Evolutionary conservation across 2,329 filamentous ascomycete species (phyloP), one percentile per base, ranked within the genome.

Genomic region (Colletotrichum liriopes): DNA sequence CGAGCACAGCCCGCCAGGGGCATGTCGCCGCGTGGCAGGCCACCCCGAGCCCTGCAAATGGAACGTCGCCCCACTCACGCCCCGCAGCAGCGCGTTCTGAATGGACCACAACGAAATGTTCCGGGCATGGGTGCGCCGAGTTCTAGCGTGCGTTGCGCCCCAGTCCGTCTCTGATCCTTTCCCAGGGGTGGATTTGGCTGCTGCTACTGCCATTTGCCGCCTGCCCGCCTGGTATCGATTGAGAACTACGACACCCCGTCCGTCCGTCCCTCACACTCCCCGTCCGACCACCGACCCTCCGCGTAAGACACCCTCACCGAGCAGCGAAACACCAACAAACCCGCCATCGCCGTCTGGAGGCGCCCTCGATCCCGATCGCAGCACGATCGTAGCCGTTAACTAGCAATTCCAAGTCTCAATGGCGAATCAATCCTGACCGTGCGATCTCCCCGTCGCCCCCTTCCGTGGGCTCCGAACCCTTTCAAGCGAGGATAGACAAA

Each of bases 71-170:
- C 68, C 68, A 62, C 64, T 4, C 7, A 4, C 35, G 16, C n/a
- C 55, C 55, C 41, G 26, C 26, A 52, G 29, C 29, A 35, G 43
- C 45, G 49, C 55, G 51, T 47, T 56, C 7, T 52, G 56, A 51
- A 62, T 71, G 55, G 55, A 26, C 20, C 37, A 37, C 26, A 9
- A 23, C 20, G 11, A 47, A 47, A n/a, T 20, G 18, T n/a, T 5
- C 43, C 43, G 43, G 43, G 43, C 43, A 47, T 20, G 43, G 43
- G 43, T 37, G 43, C 43, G 9, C 18, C 43, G 43, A 47, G 43
- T 47, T 52, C 9, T 29, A 45, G 26, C 9, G 62, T 26, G 51
- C 6, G 29, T 32, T 32, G 29, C 29, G 29, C 29, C 29, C 29
- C 29, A 32, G 29, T 32, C 29, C 29, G 29, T 32, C 29, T 32